phyloP scores from a whole-genome alignment of 2,329 filamentous ascomycete genomes.

The Fusarium sp. region DNA sequence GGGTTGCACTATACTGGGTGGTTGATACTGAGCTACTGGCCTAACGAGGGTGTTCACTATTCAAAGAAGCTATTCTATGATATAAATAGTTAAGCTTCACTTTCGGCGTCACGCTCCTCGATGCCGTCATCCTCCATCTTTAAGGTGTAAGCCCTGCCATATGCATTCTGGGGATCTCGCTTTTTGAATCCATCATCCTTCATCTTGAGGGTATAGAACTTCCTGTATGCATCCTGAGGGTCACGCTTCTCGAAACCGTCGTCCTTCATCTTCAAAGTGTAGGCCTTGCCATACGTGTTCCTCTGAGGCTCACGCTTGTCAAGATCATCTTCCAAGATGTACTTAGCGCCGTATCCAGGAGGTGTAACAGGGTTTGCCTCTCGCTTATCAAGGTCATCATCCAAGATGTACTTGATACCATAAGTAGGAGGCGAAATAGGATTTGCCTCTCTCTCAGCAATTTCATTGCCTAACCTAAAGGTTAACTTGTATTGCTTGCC shows the following conservation, averaged over 20 bases:
- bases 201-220: neutral
- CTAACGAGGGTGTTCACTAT: neutral
- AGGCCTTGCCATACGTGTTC: neutral
- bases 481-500: neutral
- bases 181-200: neutral
- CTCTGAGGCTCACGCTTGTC: neutral
- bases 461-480: fast-evolving
- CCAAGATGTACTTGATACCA: neutral
- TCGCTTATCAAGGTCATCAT: neutral
- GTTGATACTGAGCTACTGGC: neutral
- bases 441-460: neutral
- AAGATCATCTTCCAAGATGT: neutral
- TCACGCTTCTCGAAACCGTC: neutral
- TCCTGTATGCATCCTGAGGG: neutral
- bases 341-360: neutral
- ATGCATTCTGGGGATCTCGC: neutral
- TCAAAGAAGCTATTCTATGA: neutral
- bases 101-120: neutral
- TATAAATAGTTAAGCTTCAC: neutral
- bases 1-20: neutral
- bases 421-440: neutral
- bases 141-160: neutral
- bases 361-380: too few relatives aligned
- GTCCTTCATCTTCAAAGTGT: neutral
- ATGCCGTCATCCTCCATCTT: conserved; percentile 1